Percentiles rank a stretch among this genome's conserved stretches.
phyloP scores from a whole-genome alignment of 2,329 filamentous ascomycete genomes.

The Blastomyces percursus region DNA sequence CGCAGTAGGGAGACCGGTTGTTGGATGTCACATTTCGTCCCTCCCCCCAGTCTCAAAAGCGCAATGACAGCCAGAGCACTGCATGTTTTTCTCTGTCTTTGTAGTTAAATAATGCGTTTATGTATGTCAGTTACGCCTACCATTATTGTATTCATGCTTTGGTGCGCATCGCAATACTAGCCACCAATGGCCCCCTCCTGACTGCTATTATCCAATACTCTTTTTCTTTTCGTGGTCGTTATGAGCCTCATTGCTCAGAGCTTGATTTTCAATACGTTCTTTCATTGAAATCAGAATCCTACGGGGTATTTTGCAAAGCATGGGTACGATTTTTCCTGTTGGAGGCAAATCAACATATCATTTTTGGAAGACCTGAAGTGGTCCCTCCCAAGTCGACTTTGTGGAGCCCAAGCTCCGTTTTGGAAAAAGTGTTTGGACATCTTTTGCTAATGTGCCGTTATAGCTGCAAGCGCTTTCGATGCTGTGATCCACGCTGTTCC shows the following conservation, averaged over 20 bases:
- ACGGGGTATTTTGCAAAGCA: background rate
- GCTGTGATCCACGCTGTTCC: conserved; percentile 1
- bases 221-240: background rate
- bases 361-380: background rate
- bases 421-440: background rate
- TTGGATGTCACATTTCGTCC: background rate
- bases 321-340: background rate
- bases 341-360: background rate
- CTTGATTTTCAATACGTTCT: background rate
- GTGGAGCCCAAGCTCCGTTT: background rate
- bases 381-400: background rate
- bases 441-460: background rate
- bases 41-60: background rate
- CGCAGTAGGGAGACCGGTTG: background rate
- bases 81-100: background rate
- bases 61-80: background rate
- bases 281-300: background rate
- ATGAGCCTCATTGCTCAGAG: background rate
- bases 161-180: background rate
- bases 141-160: background rate
- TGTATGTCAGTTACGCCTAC: background rate
- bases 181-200: background rate
- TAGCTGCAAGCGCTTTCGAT: conserved; percentile 1
- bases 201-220: background rate
- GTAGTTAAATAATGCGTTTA: background rate